Percentiles rank a stretch among this genome's conserved stretches.
phyloP scores from a whole-genome alignment of 2,329 filamentous ascomycete genomes.

The Aspergillus candidus region DNA sequence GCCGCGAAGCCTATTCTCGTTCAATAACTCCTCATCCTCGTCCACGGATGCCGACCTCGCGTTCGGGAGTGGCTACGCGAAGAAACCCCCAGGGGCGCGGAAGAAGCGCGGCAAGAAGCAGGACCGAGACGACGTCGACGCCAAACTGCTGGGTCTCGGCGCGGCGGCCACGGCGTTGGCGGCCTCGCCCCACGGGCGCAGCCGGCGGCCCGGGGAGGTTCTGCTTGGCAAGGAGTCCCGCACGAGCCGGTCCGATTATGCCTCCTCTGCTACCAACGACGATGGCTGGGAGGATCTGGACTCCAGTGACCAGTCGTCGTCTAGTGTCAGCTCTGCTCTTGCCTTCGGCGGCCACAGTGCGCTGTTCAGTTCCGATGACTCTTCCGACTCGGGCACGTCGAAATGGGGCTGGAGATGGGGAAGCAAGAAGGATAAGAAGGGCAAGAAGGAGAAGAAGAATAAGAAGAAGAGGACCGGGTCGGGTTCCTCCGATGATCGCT shows the following conservation, averaged over 20 bases:
- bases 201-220: slow-evolving; percentile 31
- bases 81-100: slow-evolving; percentile 32
- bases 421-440: slow-evolving; percentile 41
- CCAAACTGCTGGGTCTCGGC: slow-evolving; percentile 44
- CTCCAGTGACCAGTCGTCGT: slow-evolving; percentile 48
- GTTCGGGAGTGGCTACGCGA: slow-evolving; percentile 55
- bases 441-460: slow-evolving; percentile 26
- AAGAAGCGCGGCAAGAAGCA: slow-evolving; percentile 23
- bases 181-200: slow-evolving; percentile 29
- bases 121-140: slow-evolving; percentile 35
- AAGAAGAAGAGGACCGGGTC: slow-evolving; percentile 11
- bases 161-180: slow-evolving; percentile 44
- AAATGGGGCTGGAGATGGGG: slow-evolving; percentile 60
- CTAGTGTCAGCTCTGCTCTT: slow-evolving; percentile 52
- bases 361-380: slow-evolving; percentile 43
- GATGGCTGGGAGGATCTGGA: slow-evolving; percentile 57
- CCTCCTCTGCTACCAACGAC: slow-evolving; percentile 31
- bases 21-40: slow-evolving; percentile 60
- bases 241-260: slow-evolving; percentile 21
- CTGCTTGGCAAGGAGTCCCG: slow-evolving; percentile 26
- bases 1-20: slow-evolving; percentile 50
- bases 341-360: slow-evolving; percentile 51
- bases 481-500: slow-evolving; percentile 13
- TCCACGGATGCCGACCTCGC: slow-evolving; percentile 63
- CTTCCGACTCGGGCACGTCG: slow-evolving; percentile 49